These are phyloP conservation scores for Pythium aphanidermatum DNA, from an alignment of 352 stramenopile species.

Conservation along the genomic window DNA sequence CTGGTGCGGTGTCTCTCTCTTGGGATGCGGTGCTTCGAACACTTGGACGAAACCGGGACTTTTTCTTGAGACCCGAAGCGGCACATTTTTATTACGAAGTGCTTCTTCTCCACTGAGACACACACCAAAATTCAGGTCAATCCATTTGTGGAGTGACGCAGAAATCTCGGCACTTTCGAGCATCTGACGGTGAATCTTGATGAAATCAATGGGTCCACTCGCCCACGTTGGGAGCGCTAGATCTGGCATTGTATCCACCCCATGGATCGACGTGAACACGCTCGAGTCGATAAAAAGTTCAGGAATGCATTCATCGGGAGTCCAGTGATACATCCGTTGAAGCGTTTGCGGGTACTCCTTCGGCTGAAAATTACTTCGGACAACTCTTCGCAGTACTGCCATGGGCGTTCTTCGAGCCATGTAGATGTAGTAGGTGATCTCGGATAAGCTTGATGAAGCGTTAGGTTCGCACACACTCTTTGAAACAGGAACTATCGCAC, in stretches of 20 bases:
- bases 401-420: constrained; percentile 88
- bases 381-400: constrained; percentile 72
- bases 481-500: constrained; percentile 12
- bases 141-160: constrained; percentile 87
- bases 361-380: constrained; percentile 90
- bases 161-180: constrained; percentile 91
- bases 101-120: constrained; percentile 71
- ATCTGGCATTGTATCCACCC: constrained; percentile 52
- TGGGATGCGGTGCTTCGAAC: constrained; percentile 25
- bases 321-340: constrained; percentile 90
- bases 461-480: background rate
- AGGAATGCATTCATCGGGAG: constrained; percentile 94
- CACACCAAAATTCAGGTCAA: constrained; percentile 95
- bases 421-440: constrained; percentile 97
- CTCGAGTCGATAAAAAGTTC: constrained; percentile 91
- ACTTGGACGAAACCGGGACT: constrained; percentile 76
- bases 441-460: constrained; percentile 59
- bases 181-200: constrained; percentile 86
- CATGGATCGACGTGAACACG: constrained; percentile 85
- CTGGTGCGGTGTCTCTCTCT: too few species aligned
- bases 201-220: constrained; percentile 60
- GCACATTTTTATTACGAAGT: constrained; percentile 89
- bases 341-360: constrained; percentile 93
- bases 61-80: constrained; percentile 46
- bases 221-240: constrained; percentile 73